Conservation (phyloP, 1,284 basidiomycete genomes). For the Fomitopsis betulina region DNA sequence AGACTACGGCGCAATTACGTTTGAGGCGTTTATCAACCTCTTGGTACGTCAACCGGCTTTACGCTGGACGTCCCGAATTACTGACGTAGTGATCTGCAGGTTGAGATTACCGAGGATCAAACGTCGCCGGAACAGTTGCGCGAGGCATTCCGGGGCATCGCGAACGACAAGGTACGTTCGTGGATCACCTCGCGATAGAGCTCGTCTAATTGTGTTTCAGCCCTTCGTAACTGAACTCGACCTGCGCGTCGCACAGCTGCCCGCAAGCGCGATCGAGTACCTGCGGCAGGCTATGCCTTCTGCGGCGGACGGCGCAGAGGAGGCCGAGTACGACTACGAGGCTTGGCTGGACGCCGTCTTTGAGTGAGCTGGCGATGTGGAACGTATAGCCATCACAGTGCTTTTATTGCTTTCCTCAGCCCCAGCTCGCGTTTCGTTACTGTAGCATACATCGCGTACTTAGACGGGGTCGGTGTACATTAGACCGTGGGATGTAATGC, state of each 20-base stretch:
- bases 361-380: constrained; percentile 25
- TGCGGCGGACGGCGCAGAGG: constrained; percentile 46
- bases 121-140: constrained; percentile 90
- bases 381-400: neutral
- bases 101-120: constrained; percentile 95
- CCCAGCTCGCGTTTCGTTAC: neutral
- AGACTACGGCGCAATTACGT: constrained; percentile 87
- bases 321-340: constrained; percentile 73
- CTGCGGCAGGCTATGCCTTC: constrained; percentile 74
- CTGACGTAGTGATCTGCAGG: constrained; percentile 39
- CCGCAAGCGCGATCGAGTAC: constrained; percentile 78
- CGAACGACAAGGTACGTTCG: constrained; percentile 76
- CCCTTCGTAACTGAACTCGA: constrained; percentile 94
- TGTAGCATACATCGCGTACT: constrained; percentile 1
- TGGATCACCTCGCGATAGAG: neutral
- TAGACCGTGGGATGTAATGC: neutral
- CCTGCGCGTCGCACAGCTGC: constrained; percentile 82
- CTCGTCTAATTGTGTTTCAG: constrained; percentile 36
- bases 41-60: constrained; percentile 48
- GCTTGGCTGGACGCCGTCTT: constrained; percentile 77
- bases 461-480: neutral
- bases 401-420: neutral
- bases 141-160: constrained; percentile 91
- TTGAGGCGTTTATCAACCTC: constrained; percentile 93
- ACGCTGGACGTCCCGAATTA: neutral